These are phyloP conservation scores for Euphorbia peplus DNA, from an alignment of 345 rosid species.

Conservation along the genomic window DNA sequence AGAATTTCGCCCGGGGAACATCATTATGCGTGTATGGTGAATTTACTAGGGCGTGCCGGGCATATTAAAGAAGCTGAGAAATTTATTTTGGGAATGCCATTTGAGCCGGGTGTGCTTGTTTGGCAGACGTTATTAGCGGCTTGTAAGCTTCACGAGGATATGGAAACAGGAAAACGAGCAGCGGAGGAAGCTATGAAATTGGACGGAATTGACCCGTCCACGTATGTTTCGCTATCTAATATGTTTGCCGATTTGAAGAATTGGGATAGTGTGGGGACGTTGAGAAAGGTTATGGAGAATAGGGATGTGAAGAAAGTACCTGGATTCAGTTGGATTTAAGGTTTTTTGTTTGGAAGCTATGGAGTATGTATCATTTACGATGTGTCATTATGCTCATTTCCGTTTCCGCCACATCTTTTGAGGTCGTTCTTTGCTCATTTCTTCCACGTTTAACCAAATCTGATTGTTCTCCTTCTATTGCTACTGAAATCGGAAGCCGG, in stretches of 20 bases:
- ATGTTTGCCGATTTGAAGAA: slow-evolving; percentile 44
- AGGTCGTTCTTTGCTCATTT: no score
- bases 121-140: slow-evolving; percentile 57
- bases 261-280: slow-evolving; percentile 43
- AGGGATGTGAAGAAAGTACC: slow-evolving; percentile 53
- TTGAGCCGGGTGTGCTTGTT: slow-evolving; percentile 43
- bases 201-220: slow-evolving; percentile 38
- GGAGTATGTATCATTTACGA: no score
- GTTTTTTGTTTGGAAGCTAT: background rate
- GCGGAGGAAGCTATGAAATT: slow-evolving; percentile 38
- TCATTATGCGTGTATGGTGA: slow-evolving; percentile 56
- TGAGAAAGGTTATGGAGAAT: slow-evolving; percentile 40
- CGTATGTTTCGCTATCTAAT: slow-evolving; percentile 51
- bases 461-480: no score
- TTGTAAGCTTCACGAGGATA: slow-evolving; percentile 49
- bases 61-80: slow-evolving; percentile 48
- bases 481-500: no score
- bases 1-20: slow-evolving; percentile 49
- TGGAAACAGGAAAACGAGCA: slow-evolving; percentile 43
- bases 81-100: slow-evolving; percentile 41
- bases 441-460: no score
- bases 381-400: no score
- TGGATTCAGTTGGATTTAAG: slow-evolving; percentile 53
- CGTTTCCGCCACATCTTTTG: no score
- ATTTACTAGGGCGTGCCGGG: slow-evolving; percentile 48